Percentiles rank a stretch among this genome's conserved stretches.
phyloP scores from a whole-genome alignment of 2,329 filamentous ascomycete species.

The Parafenestella ontariensis region DNA sequence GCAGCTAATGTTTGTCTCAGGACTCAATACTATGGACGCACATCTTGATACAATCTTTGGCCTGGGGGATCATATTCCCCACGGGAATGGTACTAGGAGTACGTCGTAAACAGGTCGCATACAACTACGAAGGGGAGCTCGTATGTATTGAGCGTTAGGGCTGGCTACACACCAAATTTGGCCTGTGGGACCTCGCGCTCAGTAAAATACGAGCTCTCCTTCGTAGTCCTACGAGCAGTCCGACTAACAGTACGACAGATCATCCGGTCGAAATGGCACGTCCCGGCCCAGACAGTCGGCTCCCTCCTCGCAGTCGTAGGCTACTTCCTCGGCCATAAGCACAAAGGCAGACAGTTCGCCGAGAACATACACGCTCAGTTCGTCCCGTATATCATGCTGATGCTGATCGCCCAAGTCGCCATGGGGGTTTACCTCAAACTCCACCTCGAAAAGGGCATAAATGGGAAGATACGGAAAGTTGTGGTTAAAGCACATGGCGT shows the following conservation, averaged over 20 bases:
- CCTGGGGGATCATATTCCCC: slow-evolving; percentile 92
- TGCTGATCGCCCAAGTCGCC: slow-evolving; percentile 77
- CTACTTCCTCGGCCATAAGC: slow-evolving; percentile 89
- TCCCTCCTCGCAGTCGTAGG: slow-evolving; percentile 79
- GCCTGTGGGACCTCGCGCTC: too few species aligned
- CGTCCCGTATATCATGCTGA: slow-evolving; percentile 79
- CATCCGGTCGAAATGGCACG: slow-evolving; percentile 89
- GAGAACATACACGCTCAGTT: slow-evolving; percentile 76
- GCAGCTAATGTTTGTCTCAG: slow-evolving; percentile 42
- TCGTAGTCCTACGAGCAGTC: background rate
- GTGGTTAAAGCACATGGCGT: slow-evolving; percentile 79
- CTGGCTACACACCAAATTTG: too few species aligned
- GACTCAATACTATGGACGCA: slow-evolving; percentile 92
- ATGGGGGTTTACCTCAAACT: slow-evolving; percentile 88
- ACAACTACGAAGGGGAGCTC: too few species aligned
- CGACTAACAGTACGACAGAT: slow-evolving; percentile 64
- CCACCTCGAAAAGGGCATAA: slow-evolving; percentile 84
- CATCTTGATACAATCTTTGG: slow-evolving; percentile 84
- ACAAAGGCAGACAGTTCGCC: slow-evolving; percentile 86
- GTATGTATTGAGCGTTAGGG: too few species aligned
- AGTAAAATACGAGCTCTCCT: too few species aligned
- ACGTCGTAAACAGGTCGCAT: too few species aligned
- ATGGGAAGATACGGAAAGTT: slow-evolving; percentile 76
- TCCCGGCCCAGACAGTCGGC: slow-evolving; percentile 81
- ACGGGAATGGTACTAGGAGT: slow-evolving; percentile 94